These are phyloP conservation scores for Hypoxylon crocopeplum DNA, from an alignment of 495 filamentous ascomycete species.

Conservation along the genomic window DNA sequence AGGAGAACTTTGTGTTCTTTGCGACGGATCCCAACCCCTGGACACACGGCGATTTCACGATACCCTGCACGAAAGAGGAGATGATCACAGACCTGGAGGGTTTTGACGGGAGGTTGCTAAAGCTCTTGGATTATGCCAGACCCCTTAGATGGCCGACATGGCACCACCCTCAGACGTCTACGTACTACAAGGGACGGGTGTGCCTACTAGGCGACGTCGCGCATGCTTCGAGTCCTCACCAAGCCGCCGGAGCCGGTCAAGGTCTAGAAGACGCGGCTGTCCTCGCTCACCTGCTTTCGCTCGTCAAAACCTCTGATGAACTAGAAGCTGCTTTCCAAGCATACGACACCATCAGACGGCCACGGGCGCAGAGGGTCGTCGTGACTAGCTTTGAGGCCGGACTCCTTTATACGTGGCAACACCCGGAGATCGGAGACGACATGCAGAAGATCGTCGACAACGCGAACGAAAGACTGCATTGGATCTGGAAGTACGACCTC, in stretches of 20 bases:
- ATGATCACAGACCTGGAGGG: constrained; percentile 35
- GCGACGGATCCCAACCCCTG: constrained; percentile 14
- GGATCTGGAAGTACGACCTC: constrained; percentile 58
- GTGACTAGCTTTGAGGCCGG: constrained; percentile 54
- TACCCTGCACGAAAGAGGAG: constrained; percentile 35
- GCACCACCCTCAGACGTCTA: constrained; percentile 61
- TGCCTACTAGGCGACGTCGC: constrained; percentile 67
- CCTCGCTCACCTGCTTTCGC: constrained; percentile 55
- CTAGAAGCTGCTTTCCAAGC: constrained; percentile 40
- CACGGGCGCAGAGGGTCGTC: constrained; percentile 56
- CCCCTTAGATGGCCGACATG: constrained; percentile 64
- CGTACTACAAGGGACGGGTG: constrained; percentile 56
- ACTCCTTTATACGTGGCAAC: constrained; percentile 46
- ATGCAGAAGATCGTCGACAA: constrained; percentile 50
- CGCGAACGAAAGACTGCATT: constrained; percentile 52
- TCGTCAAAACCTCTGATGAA: constrained; percentile 17
- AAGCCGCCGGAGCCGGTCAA: constrained; percentile 66
- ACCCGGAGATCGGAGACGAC: constrained; percentile 53
- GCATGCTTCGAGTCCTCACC: constrained; percentile 66
- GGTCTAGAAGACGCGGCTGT: constrained; percentile 67
- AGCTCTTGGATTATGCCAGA: constrained; percentile 41
- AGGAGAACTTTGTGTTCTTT: constrained; percentile 41
- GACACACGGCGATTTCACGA: constrained; percentile 10
- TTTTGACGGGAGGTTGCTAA: constrained; percentile 32
- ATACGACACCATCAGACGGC: constrained; percentile 43